Percentiles rank a stretch among this genome's conserved stretches.
phyloP scores from a whole-genome alignment of 768 basidiomycete species.

The Mycena belliarum region DNA sequence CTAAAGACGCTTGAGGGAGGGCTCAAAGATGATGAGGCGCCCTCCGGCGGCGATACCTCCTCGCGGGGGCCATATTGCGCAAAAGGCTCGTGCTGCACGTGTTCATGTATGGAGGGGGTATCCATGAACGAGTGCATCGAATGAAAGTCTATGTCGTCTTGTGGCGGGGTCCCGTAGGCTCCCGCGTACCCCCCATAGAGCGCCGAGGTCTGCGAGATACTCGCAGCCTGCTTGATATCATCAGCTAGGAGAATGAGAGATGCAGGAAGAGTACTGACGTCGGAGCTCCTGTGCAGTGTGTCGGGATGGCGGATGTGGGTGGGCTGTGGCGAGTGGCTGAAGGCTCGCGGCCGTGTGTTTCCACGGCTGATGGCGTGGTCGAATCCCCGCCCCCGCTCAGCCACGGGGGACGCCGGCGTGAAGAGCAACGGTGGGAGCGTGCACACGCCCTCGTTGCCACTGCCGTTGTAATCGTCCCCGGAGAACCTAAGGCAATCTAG shows the following conservation, averaged over 20 bases:
- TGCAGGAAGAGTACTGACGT: not conserved
- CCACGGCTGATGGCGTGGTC: not conserved
- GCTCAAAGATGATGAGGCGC: not conserved
- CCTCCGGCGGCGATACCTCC: not conserved
- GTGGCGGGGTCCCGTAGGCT: not conserved
- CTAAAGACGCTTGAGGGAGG: not conserved
- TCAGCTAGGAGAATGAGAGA: not conserved
- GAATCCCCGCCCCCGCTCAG: not conserved
- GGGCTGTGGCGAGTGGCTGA: not conserved
- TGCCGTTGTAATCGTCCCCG: not conserved
- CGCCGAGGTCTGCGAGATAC: not conserved
- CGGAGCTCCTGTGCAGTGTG: not conserved
- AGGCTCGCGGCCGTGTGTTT: not conserved
- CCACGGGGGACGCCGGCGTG: not conserved
- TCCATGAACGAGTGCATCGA: not conserved
- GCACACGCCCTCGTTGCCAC: not conserved
- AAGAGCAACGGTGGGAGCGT: not conserved
- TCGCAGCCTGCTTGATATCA: not conserved
- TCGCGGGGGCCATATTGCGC: not conserved
- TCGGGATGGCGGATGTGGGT: not conserved
- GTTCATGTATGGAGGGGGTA: not conserved
- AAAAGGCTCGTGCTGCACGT: not conserved
- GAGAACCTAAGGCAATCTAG: too few species aligned
- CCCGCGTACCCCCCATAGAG: not conserved
- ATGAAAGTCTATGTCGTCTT: not conserved